Base-by-base conservation (phyloP, 2,329 filamentous ascomycete species). In the Exophiala sideris region DNA sequence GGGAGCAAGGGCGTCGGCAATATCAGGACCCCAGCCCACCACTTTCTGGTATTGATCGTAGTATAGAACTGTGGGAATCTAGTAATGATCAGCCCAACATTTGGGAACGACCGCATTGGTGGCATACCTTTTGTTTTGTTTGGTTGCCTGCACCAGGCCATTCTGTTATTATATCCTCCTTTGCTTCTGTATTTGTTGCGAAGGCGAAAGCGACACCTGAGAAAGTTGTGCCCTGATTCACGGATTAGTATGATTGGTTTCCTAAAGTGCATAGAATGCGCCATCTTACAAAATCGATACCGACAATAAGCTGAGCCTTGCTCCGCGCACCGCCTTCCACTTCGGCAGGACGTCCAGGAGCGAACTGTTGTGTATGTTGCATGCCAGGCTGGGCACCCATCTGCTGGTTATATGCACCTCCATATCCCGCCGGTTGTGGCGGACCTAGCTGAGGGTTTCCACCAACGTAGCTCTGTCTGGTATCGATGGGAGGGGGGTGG, bases 41-140 rank as follows among this genome's bases (percentile, higher is more conserved):
- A 99, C 94, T 73, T 97, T 96, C 69, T 99, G 94, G 73, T 96
- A 96, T 74, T 97, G 92, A 70, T 99, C 94, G 70, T 99, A 99
- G 78, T 99, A 99, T 57, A 99, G 83, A n/a, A 99, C 94, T 11
- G 94, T 97, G 12, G 94, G 94, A 65, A 99, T 97, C 94, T 95
- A 67, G 16, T 39, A 21, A 12, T 33, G 47, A 52, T 56, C 32
- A 52, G 49, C 32, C 12, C 9, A 10, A 16, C 16, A 16, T 3
- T 32, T 45, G 34, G 29, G 21, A n/a, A 12, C 10, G 14, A 29
- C 12, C 9, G 5, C 14, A 9, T 32, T 12, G 44, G 20, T 29
- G 10, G 32, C 50, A 59, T 58, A 95, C 92, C 87, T 99, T 99
- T 76, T 99, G 94, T 76, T 97, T 97, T 47, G 94, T 96, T 71